phyloP scores from a whole-genome alignment of 441 rosid genomes.

The Capsella rubella region DNA sequence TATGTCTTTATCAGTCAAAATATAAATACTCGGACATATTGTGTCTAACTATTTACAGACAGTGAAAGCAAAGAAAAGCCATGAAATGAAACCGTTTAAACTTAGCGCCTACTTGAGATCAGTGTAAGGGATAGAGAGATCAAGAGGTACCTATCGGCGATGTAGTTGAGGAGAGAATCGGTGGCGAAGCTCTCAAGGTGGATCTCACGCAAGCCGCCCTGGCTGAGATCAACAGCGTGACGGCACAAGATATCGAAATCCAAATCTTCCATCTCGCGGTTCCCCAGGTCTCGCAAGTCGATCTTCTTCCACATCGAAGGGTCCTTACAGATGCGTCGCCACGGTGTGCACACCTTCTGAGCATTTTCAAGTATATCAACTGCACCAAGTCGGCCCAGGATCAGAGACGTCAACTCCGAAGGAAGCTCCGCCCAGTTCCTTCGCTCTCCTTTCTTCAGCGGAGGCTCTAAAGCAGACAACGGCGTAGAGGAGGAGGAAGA shows the following conservation, averaged over 20 bases:
- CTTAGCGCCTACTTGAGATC: too few species aligned
- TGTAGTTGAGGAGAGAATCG: conserved; percentile 51
- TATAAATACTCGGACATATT: neutral
- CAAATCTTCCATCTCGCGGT: neutral
- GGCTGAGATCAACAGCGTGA: conserved; percentile 49
- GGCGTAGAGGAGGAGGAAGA: neutral
- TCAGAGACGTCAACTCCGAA: conserved; percentile 49
- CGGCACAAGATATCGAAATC: conserved; percentile 30
- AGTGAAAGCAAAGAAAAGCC: too few species aligned
- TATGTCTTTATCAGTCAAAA: too few species aligned
- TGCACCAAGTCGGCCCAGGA: conserved; percentile 48
- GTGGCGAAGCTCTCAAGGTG: conserved; percentile 44
- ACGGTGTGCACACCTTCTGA: conserved; percentile 59
- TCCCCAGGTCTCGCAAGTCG: conserved; percentile 41
- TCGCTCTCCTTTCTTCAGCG: neutral
- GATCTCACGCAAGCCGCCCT: conserved; percentile 38
- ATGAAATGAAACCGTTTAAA: too few species aligned
- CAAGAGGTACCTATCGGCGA: conserved; percentile 46
- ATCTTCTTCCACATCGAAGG: conserved; percentile 63
- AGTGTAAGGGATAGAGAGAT: conserved; percentile 1
- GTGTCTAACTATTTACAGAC: neutral
- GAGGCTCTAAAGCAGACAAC: neutral
- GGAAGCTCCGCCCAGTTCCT: conserved; percentile 46
- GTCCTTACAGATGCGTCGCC: conserved; percentile 57
- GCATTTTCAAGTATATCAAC: conserved; percentile 50